Conservation (phyloP, 208 protist genomes). For the Acanthamoeba castellanii region DNA sequence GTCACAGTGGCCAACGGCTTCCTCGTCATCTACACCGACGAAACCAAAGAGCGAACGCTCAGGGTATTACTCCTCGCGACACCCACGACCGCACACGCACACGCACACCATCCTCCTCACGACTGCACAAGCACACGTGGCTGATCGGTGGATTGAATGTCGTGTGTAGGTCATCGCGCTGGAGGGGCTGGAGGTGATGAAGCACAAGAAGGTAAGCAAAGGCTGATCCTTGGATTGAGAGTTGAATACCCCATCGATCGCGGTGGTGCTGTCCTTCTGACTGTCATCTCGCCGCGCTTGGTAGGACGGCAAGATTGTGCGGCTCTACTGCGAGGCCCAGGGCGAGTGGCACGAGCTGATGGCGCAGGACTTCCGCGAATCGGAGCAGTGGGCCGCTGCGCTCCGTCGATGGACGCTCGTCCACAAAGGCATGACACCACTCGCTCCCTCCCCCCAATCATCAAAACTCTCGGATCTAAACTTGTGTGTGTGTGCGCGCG, state of each 20-base stretch:
- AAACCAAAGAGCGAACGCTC: constrained; percentile 1
- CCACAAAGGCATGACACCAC: not conserved
- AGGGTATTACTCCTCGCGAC: not conserved
- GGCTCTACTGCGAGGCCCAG: not conserved
- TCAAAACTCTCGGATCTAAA: not conserved
- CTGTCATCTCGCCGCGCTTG: not conserved
- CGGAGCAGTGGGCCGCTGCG: constrained; percentile 25
- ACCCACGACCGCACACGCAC: not conserved
- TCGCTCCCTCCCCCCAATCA: not conserved
- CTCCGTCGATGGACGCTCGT: constrained; percentile 5
- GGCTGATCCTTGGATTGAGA: too few relatives aligned
- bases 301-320: constrained; percentile 34
- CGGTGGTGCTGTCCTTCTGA: not conserved
- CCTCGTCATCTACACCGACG: constrained; percentile 9
- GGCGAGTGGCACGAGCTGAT: constrained; percentile 11
- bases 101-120: too few relatives aligned
- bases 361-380: constrained; percentile 26
- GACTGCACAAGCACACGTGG: not conserved
- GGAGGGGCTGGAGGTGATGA: constrained; percentile 1
- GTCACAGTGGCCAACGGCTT: not conserved
- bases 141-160: not conserved
- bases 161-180: not conserved
- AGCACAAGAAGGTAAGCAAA: not conserved
- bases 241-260: not conserved
- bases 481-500: not conserved